Conservation (phyloP, 1,284 basidiomycete genomes). For the Ustilago nuda region DNA sequence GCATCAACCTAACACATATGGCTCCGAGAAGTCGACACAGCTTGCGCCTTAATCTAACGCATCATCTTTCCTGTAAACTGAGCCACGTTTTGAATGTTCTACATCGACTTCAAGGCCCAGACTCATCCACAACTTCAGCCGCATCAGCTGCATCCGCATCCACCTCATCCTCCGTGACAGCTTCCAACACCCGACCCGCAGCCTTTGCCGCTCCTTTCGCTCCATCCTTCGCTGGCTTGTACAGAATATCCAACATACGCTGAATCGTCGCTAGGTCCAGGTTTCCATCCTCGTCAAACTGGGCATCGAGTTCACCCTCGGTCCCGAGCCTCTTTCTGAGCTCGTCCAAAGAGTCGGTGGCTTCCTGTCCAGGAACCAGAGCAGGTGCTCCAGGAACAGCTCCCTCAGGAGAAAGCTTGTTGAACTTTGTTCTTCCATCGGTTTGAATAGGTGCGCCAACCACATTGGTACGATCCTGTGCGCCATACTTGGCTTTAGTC, state of each 20-base stretch:
- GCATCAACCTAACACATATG: background rate
- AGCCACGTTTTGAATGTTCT: background rate
- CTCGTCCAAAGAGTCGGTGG: slow-evolving; percentile 29
- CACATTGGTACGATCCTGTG: slow-evolving; percentile 14
- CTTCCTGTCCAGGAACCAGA: slow-evolving; percentile 43
- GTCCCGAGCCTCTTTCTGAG: slow-evolving; percentile 27
- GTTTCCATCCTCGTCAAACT: slow-evolving; percentile 61
- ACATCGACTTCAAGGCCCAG: slow-evolving; percentile 10
- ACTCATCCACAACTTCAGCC: slow-evolving; percentile 45
- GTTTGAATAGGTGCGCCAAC: slow-evolving; percentile 7
- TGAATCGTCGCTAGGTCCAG: slow-evolving; percentile 60
- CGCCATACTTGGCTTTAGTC: slow-evolving; percentile 42
- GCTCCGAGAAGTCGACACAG: background rate
- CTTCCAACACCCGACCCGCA: slow-evolving; percentile 30
- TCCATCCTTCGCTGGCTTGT: slow-evolving; percentile 45
- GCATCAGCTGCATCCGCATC: slow-evolving; percentile 41
- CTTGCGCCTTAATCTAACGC: background rate
- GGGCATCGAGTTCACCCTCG: slow-evolving; percentile 51
- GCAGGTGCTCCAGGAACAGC: slow-evolving; percentile 31
- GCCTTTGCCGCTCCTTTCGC: slow-evolving; percentile 26
- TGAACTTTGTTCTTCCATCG: slow-evolving; percentile 30
- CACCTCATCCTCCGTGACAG: slow-evolving; percentile 36
- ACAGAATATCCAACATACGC: slow-evolving; percentile 60
- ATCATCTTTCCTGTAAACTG: background rate
- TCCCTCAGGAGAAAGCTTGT: slow-evolving; percentile 44